Base-by-base conservation (phyloP, 2,329 filamentous ascomycete species). In the Juglanconis oblonga region DNA sequence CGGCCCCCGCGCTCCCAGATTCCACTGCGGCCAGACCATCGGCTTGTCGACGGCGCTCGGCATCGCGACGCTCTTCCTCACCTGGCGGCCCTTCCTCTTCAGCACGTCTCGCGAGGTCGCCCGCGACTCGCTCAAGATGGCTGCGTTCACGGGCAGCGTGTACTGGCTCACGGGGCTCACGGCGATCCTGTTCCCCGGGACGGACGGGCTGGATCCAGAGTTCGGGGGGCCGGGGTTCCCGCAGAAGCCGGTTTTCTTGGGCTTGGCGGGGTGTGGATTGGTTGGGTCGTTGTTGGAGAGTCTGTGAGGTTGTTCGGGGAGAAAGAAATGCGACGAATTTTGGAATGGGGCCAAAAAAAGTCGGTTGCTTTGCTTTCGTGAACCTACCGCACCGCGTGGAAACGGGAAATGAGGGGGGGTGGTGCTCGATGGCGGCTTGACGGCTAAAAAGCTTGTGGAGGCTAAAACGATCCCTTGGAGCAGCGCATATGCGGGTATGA, bases 1-100 rank as follows among this genome's bases (percentile, higher is more conserved):
- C 35, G 11, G 35, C 11, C 62, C 50, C 9, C 36, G 29, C 6
- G 42, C n/a, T 1, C 33, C 10, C 48, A 73, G 73, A 57, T 78
- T 78, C 64, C 76, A 78, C 67, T 74, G 73, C 56, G 76, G 69
- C 49, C 76, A 78, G 59, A 78, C 75, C 14, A 77, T 78, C 55
- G 70, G 65, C 17, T 67, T 79, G n/a, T 74, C 76, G 11, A 58
- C 76, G 3, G 57, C 72, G 36, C 74, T 79, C 2, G 74, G 76
- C 38, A 36, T 71, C 5, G 70, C 71, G 3, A 78, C 75, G 4
- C 65, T 78, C 38, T 77, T 71, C 67, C 76, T 74, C 65, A 73
- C 75, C 4, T 77, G 74, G 73, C 70, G 72, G 6, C 55, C 67
- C 11, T 64, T 62, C 48, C 44, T 69, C 9, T 5, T 59, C 53